Percentiles rank a stretch among this genome's conserved stretches.
Evolutionary conservation across 495 filamentous ascomycete genomes (phyloP).

Genomic region (Xylaria nigripes): DNA sequence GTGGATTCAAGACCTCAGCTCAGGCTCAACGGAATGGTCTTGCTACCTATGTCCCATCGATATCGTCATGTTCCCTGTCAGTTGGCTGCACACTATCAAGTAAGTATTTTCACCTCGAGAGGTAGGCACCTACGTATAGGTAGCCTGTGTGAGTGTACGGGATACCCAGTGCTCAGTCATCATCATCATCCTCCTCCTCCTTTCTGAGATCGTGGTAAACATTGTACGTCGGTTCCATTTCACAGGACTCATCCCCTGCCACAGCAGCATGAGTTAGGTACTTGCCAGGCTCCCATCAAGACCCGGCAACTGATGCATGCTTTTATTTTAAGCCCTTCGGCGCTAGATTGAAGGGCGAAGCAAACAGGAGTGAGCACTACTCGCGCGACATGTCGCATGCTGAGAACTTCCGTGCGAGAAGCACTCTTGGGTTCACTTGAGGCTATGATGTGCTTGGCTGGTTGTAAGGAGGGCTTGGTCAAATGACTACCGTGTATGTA

Average conservation of each 20-base stretch:
- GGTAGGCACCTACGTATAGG: no score
- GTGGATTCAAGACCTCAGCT: no score
- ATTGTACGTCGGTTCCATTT: background rate
- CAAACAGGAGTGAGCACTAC: background rate
- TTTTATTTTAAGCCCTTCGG: background rate
- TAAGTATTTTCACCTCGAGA: no score
- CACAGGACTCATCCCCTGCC: background rate
- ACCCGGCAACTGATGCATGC: background rate
- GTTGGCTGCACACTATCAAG: background rate
- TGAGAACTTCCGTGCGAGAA: background rate
- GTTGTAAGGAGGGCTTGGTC: background rate
- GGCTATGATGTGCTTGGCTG: background rate
- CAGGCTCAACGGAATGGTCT: no score
- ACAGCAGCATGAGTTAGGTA: background rate
- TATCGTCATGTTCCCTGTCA: no score
- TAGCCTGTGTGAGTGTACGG: no score
- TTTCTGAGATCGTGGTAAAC: background rate
- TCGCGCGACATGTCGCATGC: background rate
- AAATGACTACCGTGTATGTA: conserved; percentile 1
- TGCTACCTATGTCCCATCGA: no score
- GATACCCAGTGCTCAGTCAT: background rate
- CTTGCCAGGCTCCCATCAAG: background rate
- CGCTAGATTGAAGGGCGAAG: background rate
- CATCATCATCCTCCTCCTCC: background rate
- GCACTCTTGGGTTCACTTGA: background rate